Base-by-base conservation (phyloP, 108 stramenopile genomes). In the Bacterosira constricta region DNA sequence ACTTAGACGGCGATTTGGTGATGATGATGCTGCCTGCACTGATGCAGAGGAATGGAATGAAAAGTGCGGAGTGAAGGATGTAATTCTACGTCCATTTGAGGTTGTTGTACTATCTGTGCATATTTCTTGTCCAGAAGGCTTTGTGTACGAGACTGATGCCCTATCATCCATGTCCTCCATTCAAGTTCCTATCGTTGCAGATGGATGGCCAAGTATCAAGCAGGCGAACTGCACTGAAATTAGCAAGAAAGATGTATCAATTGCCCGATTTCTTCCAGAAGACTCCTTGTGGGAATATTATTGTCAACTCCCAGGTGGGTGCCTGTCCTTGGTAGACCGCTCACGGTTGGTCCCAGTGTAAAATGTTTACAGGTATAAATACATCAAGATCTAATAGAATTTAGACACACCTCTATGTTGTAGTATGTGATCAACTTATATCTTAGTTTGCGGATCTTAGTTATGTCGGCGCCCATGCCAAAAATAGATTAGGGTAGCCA, bases 211-310 rank as follows among this genome's bases (percentile, higher is more conserved):
- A 23, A 13, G 21, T 21, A 11, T 23, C 13, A 30, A 8, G 25
- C 8, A 12, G 26, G 18, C 21, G 44, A 20, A 47, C 29, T 36
- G 34, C 52, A 34, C 13, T 15, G 13, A 15, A 17, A 26, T 10
- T 18, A 3, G 29, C 18, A 42, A 27, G 27, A 61, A 29, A 17
- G 60, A 44, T 45, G 47, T 54, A 11, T 50, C 79, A 30, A 61
- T 37, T 7, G 79, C 79, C 18, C 44, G 36, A 31, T 79, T 79
- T 39, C 25, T 72, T 2, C 39, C 55, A 6, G 79, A 79, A 46
- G 79, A 79, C 35, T 56, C 41, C 13, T 30, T 79, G 12, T 79
- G 79, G 79, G 61, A 79, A 5, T 79, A 72, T 39, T 79, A 72
- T 23, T 53, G 49, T 45, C 70, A 63, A 29, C 46, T 79, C 13